Base-by-base conservation (phyloP, 1,139 yeast genomes). In the Nakaseomyces uthaithaninus region DNA sequence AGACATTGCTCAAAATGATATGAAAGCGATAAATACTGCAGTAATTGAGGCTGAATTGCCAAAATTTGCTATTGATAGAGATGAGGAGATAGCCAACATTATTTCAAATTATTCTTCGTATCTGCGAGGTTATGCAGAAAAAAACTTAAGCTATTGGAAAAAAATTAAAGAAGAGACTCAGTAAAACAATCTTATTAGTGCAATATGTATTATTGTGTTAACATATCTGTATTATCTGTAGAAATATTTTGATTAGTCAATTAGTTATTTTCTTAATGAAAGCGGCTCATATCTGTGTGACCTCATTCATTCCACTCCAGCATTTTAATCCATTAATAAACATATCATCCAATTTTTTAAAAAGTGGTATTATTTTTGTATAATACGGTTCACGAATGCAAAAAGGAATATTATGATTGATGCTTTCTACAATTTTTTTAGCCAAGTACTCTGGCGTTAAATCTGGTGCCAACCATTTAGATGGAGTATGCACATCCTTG, bases 331-430 rank as follows among this genome's bases (percentile, higher is more conserved):
- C 9, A 17, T 40, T 40, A 5, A 75, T 76, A 8, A 83, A 49
- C 2, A 80, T 86, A 83, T 86, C 77, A 0, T 94, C 94, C 19
- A 78, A 59, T 0, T 78, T 75, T 43, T 94, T 69, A 49, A 87
- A 65, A 2, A 84, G 44, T 0, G 95, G 94, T 25, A 87, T 52
- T 33, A 83, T 62, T 43, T 78, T 74, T 2, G 86, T 86, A 55
- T 89, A 89, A 24, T 80, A 64, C 0, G 97, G 97, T 37, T 77
- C 53, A 47, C 72, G 78, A 37, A 87, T 68, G 44, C 80, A 86
- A 1, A 91, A 87, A 33, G 80, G 60, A 45, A 71, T 64, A 3
- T 94, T 93, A 39, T 68, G 58, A 37, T 69, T 71, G 27, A 86
- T 63, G 0, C 84, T 75, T 6, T 60, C 55, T n/a, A 77, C 65